Evolutionary conservation across 129 eudicot species (phyloP), one percentile per base, ranked within the genome.

Genomic region (Pulicaria dysenterica): DNA sequence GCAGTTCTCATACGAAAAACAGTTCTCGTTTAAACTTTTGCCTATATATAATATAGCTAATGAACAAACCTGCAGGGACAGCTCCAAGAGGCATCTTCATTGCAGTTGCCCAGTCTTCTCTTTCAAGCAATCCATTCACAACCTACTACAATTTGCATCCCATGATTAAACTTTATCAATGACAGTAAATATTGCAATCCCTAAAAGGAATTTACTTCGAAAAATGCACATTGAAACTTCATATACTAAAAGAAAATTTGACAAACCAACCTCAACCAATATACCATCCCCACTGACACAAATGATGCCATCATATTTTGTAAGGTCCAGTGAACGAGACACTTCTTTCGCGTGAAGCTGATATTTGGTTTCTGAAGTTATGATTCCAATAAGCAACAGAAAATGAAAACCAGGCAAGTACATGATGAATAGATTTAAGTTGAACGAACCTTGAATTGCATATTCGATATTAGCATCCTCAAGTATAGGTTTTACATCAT

Each of bases 241-340:
- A n/a, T 42, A 37, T 71, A 14, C 76, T 10, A 16, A 39, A 15
- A 73, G 13, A 62, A 40, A 24, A 24, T 24, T 64, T 73, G 67
- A 77, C 42, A 67, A 64, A 74, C 85, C 83, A 80, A 94, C 98
- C 98, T 94, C 98, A 77, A 88, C 98, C 74, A 94, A 72, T 69
- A 90, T 79, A 61, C 98, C 97, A 70, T 94, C 98, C 10, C 98
- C 98, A 14, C 97, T 90, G 70, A 90, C 93, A 84, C 97, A 94
- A 62, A 94, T 81, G 65, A 94, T 83, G 9, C 98, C 98, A 77
- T 94, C 98, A 75, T 87, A 86, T 74, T 80, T 87, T 16, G 83
- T 72, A 17, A 94, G 87, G 73, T 94, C 98, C 81, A 94, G 62
- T 38, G 82, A 77, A 37, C 81, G 75, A 65, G 86, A 84, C 73